Evolutionary conservation across 2,329 filamentous ascomycete species (phyloP).

Genomic region (Cyphellophora attinorum): DNA sequence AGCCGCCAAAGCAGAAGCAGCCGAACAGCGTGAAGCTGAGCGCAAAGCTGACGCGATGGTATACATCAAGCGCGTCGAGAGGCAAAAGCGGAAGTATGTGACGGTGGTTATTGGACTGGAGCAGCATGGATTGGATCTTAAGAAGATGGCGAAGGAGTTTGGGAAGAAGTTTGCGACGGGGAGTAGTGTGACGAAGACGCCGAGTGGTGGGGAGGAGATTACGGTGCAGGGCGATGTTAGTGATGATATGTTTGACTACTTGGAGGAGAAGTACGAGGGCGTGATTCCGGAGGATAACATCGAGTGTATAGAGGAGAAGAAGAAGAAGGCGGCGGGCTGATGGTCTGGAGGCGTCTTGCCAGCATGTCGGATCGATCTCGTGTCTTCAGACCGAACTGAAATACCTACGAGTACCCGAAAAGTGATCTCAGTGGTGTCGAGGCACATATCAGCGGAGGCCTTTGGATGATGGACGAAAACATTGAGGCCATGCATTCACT

Average conservation of each 20-base stretch:
- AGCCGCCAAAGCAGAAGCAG: slow-evolving; percentile 82
- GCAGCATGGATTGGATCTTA: slow-evolving; percentile 81
- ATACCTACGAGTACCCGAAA: too few relatives aligned
- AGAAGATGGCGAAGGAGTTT: slow-evolving; percentile 92
- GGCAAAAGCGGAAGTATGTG: slow-evolving; percentile 96
- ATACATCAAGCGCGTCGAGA: slow-evolving; percentile 91
- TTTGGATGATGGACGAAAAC: too few relatives aligned
- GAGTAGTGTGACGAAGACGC: slow-evolving; percentile 78
- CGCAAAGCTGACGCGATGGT: slow-evolving; percentile 74
- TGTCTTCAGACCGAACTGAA: too few relatives aligned
- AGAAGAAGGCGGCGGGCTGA: slow-evolving; percentile 57
- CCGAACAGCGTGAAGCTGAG: slow-evolving; percentile 73
- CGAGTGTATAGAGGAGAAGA: slow-evolving; percentile 90
- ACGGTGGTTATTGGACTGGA: slow-evolving; percentile 88
- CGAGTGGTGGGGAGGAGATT: slow-evolving; percentile 85
- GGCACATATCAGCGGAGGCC: too few relatives aligned
- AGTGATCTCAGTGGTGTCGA: too few relatives aligned
- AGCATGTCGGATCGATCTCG: too few relatives aligned
- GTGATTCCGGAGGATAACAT: slow-evolving; percentile 92
- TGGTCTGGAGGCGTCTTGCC: neutral
- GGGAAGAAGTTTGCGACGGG: slow-evolving; percentile 99
- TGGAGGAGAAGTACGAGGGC: slow-evolving; percentile 72
- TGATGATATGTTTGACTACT: slow-evolving; percentile 85
- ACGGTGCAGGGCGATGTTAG: slow-evolving; percentile 96
- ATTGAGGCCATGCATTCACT: too few relatives aligned